Percentiles rank a stretch among this genome's conserved stretches.
Conservation (phyloP, 2,329 filamentous ascomycete genomes). For the Lecanoromycetidae sp. region DNA sequence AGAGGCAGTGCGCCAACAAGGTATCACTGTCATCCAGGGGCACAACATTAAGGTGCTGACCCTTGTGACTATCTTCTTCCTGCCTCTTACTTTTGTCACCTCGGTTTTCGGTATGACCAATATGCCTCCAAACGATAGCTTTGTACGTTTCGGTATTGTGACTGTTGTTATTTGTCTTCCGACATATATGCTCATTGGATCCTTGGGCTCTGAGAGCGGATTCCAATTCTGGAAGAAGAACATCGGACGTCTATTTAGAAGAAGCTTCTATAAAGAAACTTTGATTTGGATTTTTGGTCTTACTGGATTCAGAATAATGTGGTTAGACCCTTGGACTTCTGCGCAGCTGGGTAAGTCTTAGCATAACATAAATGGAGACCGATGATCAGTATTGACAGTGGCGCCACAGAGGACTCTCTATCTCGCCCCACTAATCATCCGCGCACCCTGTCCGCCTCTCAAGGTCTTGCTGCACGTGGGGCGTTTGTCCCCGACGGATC, state of each 20-base stretch:
- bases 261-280: neutral
- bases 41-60: constrained; percentile 31
- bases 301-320: neutral
- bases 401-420: neutral
- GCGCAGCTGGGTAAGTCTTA: too few relatives aligned
- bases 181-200: constrained; percentile 36
- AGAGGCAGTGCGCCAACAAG: constrained; percentile 45
- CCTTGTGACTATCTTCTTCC: constrained; percentile 48
- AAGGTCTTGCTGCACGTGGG: constrained; percentile 10
- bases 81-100: constrained; percentile 51
- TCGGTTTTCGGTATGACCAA: constrained; percentile 31
- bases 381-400: too few relatives aligned
- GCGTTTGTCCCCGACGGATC: neutral
- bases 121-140: constrained; percentile 28
- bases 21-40: constrained; percentile 46
- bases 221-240: constrained; percentile 10
- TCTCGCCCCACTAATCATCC: neutral
- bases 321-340: neutral
- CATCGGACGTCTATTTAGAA: neutral
- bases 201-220: constrained; percentile 27
- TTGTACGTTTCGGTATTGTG: constrained; percentile 32
- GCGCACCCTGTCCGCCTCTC: constrained; percentile 4
- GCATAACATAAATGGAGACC: too few relatives aligned
- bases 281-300: neutral
- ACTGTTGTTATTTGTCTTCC: constrained; percentile 33